Evolutionary conservation across 2,329 filamentous ascomycete genomes (phyloP).

Genomic region (Ophiobolus disseminans): DNA sequence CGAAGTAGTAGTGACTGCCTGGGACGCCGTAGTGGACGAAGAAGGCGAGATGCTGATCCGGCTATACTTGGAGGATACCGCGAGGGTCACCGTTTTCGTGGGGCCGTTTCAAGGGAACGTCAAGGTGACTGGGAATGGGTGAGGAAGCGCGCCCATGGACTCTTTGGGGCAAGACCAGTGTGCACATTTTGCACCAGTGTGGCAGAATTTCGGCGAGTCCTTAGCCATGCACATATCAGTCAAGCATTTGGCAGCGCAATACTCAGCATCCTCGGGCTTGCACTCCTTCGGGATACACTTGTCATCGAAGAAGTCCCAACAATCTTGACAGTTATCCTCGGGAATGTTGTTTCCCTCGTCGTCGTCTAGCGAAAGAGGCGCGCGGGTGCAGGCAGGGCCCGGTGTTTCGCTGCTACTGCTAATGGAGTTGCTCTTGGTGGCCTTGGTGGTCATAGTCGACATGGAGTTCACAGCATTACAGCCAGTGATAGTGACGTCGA

Average conservation of each 20-base stretch:
- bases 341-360: constrained; percentile 35
- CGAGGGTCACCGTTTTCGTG: background rate
- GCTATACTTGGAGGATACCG: background rate
- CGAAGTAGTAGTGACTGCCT: background rate
- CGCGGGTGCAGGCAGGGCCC: constrained; percentile 25
- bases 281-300: background rate
- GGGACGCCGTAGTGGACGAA: background rate
- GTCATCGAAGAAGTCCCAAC: background rate
- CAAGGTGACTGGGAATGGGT: background rate
- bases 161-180: background rate
- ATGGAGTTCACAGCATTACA: constrained; percentile 18
- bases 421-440: constrained; percentile 11
- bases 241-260: background rate
- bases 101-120: background rate
- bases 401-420: constrained; percentile 13
- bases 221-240: background rate
- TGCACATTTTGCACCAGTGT: background rate
- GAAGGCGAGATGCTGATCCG: background rate
- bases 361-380: constrained; percentile 36
- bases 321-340: background rate
- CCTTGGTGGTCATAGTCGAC: constrained; percentile 20
- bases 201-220: background rate
- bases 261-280: background rate
- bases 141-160: background rate
- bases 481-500: constrained; percentile 20